Evolutionary conservation across 768 basidiomycete genomes (phyloP).

Genomic region (Sporobolomyces roseus): DNA sequence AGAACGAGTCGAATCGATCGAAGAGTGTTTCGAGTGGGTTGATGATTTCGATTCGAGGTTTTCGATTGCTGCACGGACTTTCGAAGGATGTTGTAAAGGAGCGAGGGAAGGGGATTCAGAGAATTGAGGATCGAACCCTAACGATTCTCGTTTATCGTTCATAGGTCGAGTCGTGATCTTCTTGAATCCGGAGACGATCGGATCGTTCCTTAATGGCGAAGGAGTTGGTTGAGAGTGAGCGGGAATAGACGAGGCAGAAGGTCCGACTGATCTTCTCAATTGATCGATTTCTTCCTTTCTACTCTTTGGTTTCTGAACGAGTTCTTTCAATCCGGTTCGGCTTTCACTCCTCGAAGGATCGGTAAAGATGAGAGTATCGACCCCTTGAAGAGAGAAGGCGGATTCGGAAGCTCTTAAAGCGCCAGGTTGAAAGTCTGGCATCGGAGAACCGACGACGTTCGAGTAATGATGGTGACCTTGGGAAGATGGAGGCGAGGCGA

Average conservation of each 20-base stretch:
- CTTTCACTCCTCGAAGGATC: not conserved
- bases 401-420: conserved; percentile 7
- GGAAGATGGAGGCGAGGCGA: not conserved
- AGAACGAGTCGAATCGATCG: conserved; percentile 8
- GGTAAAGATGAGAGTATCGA: conserved; percentile 14
- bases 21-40: not conserved
- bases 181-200: not conserved
- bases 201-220: not conserved
- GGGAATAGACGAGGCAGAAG: not conserved
- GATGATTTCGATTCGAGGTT: conserved; percentile 26
- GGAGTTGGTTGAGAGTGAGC: not conserved
- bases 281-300: conserved; percentile 12
- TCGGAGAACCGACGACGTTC: conserved; percentile 17
- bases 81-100: conserved; percentile 32
- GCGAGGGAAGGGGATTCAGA: not conserved
- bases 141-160: not conserved
- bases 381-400: conserved; percentile 20
- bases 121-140: conserved; percentile 19
- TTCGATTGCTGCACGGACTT: conserved; percentile 30
- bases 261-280: conserved; percentile 1
- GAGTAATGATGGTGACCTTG: not conserved
- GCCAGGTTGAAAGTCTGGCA: conserved; percentile 25
- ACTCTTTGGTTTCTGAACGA: conserved; percentile 1
- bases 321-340: not conserved
- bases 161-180: not conserved